Evolutionary conservation across 2,329 filamentous ascomycete genomes (phyloP), one percentile per base, ranked within the genome.

Genomic region (Alternaria sp.): DNA sequence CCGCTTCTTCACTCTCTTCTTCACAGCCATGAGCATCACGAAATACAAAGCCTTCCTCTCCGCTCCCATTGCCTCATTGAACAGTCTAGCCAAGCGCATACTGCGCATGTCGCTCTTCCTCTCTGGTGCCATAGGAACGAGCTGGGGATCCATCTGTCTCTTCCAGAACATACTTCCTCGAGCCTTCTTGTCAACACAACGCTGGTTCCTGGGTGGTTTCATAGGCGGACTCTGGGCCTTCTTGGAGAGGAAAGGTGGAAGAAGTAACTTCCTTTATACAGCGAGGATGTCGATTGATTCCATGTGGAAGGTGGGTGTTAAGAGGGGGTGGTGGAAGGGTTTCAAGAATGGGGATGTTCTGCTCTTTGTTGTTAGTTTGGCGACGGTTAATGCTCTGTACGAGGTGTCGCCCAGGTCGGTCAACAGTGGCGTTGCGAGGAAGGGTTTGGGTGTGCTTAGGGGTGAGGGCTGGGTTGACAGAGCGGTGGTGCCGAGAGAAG

Each of bases 291-390:
- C 91, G 63, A 84, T 97, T 28, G 92, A 97, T 77, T 92, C 89
- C 40, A 80, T 93, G 49, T 98, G 93, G 93, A 97, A 97, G 83
- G 93, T 97, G 0, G 93, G 94, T n/a, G 88, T 91, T 59, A 98
- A 98, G 88, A 85, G 90, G 32, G 87, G 93, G 1, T 93, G 93
- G 89, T 97, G 95, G 93, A 89, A 87, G 68, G 92, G 92, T 11
- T 86, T 96, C 77, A 88, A 86, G 72, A 91, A 92, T 40, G 93
- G 93, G 0, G 95, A 98, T 80, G 88, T 97, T 6, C 87, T 91
- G 82, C 83, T 98, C 4, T 94, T 98, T 74, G 91, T 95, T 15
- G 80, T 89, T 17, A 91, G 93, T 51, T 84, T 97, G 81, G 92
- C 92, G 71, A 80, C 94, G 17, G 88, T 94, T 17, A 93, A 93